Evolutionary conservation across 1,284 basidiomycete genomes (phyloP).

Genomic region (Leccinum solheimii): DNA sequence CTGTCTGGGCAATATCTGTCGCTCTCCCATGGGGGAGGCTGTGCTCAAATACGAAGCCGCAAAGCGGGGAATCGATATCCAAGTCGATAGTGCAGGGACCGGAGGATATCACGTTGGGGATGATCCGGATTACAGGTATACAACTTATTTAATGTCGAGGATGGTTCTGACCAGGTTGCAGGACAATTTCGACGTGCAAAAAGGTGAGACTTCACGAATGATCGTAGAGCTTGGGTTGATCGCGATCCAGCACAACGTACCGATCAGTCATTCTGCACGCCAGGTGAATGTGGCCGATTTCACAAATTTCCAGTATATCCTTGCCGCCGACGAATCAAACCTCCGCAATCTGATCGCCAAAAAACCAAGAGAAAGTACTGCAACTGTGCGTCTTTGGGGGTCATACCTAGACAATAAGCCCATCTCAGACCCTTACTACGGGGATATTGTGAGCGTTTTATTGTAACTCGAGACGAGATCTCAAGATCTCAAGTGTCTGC

Average conservation of each 20-base stretch:
- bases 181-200: constrained; percentile 60
- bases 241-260: constrained; percentile 51
- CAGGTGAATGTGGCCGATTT: constrained; percentile 63
- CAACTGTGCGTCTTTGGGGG: constrained; percentile 70
- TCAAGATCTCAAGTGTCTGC: background rate
- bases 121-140: constrained; percentile 69
- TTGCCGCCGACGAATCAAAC: constrained; percentile 70
- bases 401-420: constrained; percentile 64
- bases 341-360: constrained; percentile 56
- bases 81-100: constrained; percentile 74
- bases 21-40: constrained; percentile 80
- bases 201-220: constrained; percentile 43
- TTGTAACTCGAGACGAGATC: background rate
- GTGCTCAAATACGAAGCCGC: constrained; percentile 57
- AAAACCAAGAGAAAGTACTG: constrained; percentile 53
- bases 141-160: constrained; percentile 3
- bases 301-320: constrained; percentile 64
- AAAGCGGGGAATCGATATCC: constrained; percentile 61
- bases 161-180: constrained; percentile 27
- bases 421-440: constrained; percentile 77
- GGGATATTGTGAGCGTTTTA: constrained; percentile 50
- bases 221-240: constrained; percentile 3
- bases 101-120: constrained; percentile 71
- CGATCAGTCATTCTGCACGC: constrained; percentile 60
- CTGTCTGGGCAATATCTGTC: constrained; percentile 78